Evolutionary conservation across 176 grass and related monocot genomes (phyloP).

Genomic region (Melocanna baccifera): DNA sequence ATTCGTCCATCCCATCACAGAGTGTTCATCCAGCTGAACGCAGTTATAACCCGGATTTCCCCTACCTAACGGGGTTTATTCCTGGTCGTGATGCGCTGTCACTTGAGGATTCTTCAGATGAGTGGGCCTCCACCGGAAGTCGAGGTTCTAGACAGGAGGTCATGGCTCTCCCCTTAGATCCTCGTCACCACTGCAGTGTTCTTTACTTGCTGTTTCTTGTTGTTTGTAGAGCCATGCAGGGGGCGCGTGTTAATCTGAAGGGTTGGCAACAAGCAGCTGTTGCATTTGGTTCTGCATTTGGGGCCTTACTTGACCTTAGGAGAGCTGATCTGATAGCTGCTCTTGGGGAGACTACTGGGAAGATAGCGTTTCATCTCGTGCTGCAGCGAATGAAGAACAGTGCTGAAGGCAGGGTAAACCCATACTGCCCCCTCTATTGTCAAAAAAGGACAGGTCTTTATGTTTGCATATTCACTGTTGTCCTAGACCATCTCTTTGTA

Average conservation of each 20-base stretch:
- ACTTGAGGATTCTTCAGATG: too few relatives aligned
- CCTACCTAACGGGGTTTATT: too few relatives aligned
- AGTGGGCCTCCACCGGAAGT: too few relatives aligned
- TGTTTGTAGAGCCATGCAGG: conserved; percentile 51
- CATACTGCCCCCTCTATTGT: background rate
- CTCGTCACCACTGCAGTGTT: too few relatives aligned
- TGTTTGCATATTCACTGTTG: background rate
- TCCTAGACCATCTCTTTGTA: background rate
- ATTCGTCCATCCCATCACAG: too few relatives aligned
- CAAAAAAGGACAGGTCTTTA: background rate
- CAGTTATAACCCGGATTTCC: too few relatives aligned
- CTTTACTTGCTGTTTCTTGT: background rate
- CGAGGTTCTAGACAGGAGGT: too few relatives aligned
- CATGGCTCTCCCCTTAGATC: too few relatives aligned
- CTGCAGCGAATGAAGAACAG: conserved; percentile 77
- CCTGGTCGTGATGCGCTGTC: too few relatives aligned
- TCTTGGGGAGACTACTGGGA: conserved; percentile 89
- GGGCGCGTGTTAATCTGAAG: conserved; percentile 62
- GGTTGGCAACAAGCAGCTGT: conserved; percentile 92
- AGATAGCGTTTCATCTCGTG: conserved; percentile 70
- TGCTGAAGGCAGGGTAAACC: conserved; percentile 72
- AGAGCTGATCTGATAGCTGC: conserved; percentile 93
- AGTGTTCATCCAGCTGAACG: too few relatives aligned
- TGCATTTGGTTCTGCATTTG: conserved; percentile 80
- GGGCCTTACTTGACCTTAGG: conserved; percentile 85